phyloP scores from a whole-genome alignment of 129 eudicot genomes.

The Mikania micrantha region DNA sequence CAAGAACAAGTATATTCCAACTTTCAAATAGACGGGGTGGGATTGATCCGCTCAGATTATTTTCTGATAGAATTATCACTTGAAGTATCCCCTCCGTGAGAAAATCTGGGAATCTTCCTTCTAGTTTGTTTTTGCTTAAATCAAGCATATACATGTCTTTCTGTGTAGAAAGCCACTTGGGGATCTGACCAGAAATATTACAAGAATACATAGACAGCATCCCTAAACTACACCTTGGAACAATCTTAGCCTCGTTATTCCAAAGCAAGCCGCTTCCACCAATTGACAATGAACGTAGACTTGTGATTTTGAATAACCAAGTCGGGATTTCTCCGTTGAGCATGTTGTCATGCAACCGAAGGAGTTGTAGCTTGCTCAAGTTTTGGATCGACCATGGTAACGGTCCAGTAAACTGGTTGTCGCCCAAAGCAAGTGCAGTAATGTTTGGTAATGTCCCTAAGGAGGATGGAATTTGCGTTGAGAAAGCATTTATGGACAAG shows the following conservation, averaged over 20 bases:
- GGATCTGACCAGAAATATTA: too few relatives aligned
- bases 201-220: too few relatives aligned
- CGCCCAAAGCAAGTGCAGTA: constrained; percentile 32
- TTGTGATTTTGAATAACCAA: constrained; percentile 33
- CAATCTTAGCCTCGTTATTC: too few relatives aligned
- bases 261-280: too few relatives aligned
- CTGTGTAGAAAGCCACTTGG: constrained; percentile 43
- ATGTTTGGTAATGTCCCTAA: constrained; percentile 34
- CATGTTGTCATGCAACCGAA: constrained; percentile 30
- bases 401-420: constrained; percentile 32
- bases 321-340: constrained; percentile 43
- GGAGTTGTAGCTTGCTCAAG: constrained; percentile 13
- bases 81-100: constrained; percentile 42
- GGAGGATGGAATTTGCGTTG: constrained; percentile 30
- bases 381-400: too few relatives aligned
- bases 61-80: constrained; percentile 38
- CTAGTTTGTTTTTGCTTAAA: constrained; percentile 36
- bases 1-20: constrained; percentile 25
- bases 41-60: constrained; percentile 34
- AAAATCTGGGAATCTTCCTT: constrained; percentile 45
- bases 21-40: constrained; percentile 43
- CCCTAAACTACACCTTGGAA: too few relatives aligned
- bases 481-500: constrained; percentile 26
- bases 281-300: too few relatives aligned
- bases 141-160: constrained; percentile 32